Evolutionary conservation across 768 basidiomycete genomes (phyloP), one percentile per base, ranked within the genome.

Genomic region (Pleurotus citrinopileatus): DNA sequence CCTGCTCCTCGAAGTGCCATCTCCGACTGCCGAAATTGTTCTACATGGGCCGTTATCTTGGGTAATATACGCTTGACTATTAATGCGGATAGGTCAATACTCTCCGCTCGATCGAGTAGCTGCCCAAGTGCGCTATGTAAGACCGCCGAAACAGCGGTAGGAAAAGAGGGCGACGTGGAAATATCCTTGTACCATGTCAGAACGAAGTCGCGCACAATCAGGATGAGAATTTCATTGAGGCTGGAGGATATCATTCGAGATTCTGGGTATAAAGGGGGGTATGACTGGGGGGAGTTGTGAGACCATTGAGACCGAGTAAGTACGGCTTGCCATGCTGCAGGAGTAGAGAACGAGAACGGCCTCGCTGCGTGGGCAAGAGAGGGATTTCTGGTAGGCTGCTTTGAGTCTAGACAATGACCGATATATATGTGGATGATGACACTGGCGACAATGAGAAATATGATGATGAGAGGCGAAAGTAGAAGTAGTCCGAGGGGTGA

Each of bases 241-340:
- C 83, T 78, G n/a, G 80, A 72, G 6, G 89, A 91, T 22, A 91
- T 73, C 55, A 81, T 72, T 10, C 83, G 81, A 34, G 82, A 82
- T 22, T 81, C 75, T 25, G 87, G 85, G 60, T 79, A 78, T 17
- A 94, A 69, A 6, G 86, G 81, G 1, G 87, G 77, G 17, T 88
- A 74, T n/a, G 82, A 73, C 62, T 85, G 84, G 0, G 87, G 83
- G 3, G 83, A 72, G 54, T 77, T 82, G 59, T 87, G 83, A 2
- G 90, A 90, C 94, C 94, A 96, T 67, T 89, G 84, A n/a, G 91
- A 91, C 27, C 94, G 84, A 42, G 83, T 93, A 47, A 91, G 75
- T 43, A 92, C 89, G 0, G 87, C 93, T 63, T 94, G 91, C 94
- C 94, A 97, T 27, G 94, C 94, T 54, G 94, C 92, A 22, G 93